A percentile compares a stretch with the other conserved stretches of the same genome.
Evolutionary conservation across 2,329 filamentous ascomycete genomes (phyloP).

Genomic region (Helicocarpus griseus): DNA sequence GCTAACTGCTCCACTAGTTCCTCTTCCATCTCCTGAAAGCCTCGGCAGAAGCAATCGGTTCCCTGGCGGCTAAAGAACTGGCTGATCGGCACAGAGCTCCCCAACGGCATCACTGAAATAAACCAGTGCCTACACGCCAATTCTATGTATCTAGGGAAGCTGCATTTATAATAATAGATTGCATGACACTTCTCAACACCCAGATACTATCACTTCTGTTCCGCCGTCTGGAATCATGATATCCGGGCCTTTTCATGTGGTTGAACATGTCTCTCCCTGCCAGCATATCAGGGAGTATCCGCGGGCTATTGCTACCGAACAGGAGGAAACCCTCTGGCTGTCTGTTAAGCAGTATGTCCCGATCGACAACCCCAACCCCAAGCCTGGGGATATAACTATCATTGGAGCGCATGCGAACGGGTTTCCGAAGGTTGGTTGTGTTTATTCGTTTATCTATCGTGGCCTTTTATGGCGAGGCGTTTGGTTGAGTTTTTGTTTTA

Average conservation of each 20-base stretch:
- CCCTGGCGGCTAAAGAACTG: background rate
- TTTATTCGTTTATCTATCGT: background rate
- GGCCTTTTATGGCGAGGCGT: too few relatives aligned
- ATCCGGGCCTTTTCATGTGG: slow-evolving; percentile 41
- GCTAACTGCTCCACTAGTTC: background rate
- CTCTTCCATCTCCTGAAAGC: background rate
- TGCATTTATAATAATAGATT: background rate
- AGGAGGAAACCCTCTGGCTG: slow-evolving; percentile 65
- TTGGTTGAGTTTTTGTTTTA: background rate
- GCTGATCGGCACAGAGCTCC: background rate
- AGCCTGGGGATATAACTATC: slow-evolving; percentile 71
- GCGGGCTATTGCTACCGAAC: slow-evolving; percentile 57
- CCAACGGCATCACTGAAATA: too few relatives aligned
- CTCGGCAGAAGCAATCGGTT: background rate
- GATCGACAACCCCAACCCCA: slow-evolving; percentile 55
- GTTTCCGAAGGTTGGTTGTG: slow-evolving; percentile 65
- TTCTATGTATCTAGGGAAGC: background rate
- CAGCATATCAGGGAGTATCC: slow-evolving; percentile 78
- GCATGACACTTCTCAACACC: background rate
- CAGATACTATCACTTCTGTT: background rate
- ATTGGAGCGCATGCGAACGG: slow-evolving; percentile 84
- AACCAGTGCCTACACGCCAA: too few relatives aligned
- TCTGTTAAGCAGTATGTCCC: slow-evolving; percentile 85
- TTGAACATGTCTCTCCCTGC: slow-evolving; percentile 62
- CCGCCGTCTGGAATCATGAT: background rate